Percentiles rank a stretch among this genome's conserved stretches.
Conservation (phyloP, 2,329 filamentous ascomycete genomes). For the Leptographium flavum region DNA sequence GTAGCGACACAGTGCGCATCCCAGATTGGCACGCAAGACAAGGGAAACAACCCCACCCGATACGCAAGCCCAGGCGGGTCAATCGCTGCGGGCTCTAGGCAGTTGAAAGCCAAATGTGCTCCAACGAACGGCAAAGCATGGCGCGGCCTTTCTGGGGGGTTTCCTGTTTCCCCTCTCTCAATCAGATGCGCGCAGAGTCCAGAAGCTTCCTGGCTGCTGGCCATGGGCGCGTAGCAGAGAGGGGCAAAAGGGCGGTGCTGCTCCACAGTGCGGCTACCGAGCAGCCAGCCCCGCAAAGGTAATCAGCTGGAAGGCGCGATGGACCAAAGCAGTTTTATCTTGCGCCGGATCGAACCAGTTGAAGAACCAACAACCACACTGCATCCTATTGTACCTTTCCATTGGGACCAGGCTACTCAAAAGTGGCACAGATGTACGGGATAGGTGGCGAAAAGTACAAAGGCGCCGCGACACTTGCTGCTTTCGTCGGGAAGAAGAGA, state of each 20-base stretch:
- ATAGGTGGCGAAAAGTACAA: no score
- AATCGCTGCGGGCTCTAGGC: no score
- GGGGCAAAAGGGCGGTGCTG: neutral
- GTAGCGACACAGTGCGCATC: neutral
- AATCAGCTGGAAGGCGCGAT: neutral
- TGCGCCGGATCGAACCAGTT: neutral
- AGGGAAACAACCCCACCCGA: no score
- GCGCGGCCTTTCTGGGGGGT: no score
- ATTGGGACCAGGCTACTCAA: neutral
- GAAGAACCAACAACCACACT: neutral
- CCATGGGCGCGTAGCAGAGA: neutral
- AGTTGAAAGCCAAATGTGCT: no score
- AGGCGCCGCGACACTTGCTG: no score
- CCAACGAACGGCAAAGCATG: neutral
- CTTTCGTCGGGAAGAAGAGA: no score
- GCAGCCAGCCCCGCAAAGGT: neutral
- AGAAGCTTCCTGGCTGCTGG: neutral
- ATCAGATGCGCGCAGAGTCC: neutral
- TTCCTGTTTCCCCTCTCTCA: neutral
- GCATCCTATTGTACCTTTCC: neutral
- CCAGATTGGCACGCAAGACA: neutral
- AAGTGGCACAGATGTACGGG: no score
- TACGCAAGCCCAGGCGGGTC: no score
- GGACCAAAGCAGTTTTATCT: neutral
- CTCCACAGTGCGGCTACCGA: conserved; percentile 3